phyloP scores from a whole-genome alignment of 2,329 filamentous ascomycete genomes.

The Coniochaeta sp. region DNA sequence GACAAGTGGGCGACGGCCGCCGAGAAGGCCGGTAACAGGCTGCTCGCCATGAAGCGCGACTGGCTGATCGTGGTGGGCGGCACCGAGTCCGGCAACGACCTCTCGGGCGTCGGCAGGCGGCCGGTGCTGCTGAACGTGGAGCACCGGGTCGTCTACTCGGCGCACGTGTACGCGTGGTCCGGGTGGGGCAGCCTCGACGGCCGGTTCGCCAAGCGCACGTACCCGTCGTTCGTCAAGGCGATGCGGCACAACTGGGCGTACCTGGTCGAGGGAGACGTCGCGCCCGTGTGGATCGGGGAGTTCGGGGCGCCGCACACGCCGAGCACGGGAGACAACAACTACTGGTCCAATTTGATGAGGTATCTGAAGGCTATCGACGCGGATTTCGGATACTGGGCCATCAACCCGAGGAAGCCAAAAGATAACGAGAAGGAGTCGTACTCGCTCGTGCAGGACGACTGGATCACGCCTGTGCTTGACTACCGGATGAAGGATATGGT shows the following conservation, averaged over 20 bases:
- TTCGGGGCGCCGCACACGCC: constrained; percentile 51
- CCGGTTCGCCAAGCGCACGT: constrained; percentile 52
- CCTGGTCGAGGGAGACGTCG: constrained; percentile 45
- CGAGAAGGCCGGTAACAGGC: constrained; percentile 53
- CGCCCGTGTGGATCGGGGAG: constrained; percentile 64
- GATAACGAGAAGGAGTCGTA: constrained; percentile 53
- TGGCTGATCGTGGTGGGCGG: constrained; percentile 65
- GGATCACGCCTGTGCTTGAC: constrained; percentile 54
- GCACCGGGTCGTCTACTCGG: constrained; percentile 56
- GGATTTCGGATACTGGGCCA: constrained; percentile 64
- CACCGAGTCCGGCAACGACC: constrained; percentile 59
- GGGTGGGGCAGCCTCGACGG: constrained; percentile 58
- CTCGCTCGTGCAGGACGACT: constrained; percentile 55
- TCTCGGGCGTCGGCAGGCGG: constrained; percentile 45
- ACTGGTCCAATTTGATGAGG: constrained; percentile 57
- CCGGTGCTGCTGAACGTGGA: constrained; percentile 50
- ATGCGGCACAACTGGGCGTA: constrained; percentile 63
- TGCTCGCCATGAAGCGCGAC: constrained; percentile 51
- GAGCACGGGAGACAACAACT: constrained; percentile 50
- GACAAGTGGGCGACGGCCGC: constrained; percentile 55
- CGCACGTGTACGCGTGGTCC: constrained; percentile 64
- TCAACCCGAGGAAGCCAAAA: constrained; percentile 59
- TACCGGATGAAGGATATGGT: constrained; percentile 57
- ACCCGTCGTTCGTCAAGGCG: constrained; percentile 52
- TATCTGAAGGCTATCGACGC: constrained; percentile 52